These are phyloP conservation scores for Ascosphaera pollenicola DNA, from an alignment of 2,329 filamentous ascomycete genomes.

Conservation along the genomic window DNA sequence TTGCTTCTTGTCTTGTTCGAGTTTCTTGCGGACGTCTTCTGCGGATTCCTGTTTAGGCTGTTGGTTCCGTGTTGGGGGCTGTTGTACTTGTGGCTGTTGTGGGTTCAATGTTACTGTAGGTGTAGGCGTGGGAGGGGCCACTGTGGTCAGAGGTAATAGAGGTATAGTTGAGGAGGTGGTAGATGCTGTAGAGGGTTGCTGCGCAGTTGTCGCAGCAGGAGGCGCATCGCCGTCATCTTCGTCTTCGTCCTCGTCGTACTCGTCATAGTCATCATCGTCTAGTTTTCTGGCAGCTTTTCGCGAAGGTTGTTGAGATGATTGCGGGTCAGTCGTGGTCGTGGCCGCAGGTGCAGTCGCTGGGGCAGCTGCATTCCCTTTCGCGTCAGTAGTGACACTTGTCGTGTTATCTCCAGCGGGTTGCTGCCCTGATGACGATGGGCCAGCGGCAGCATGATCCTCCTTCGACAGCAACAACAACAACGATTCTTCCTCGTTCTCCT, in stretches of 20 bases:
- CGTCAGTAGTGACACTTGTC: background rate
- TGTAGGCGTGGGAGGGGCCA: conserved; percentile 12
- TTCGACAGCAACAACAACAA: no score
- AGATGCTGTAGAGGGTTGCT: no score
- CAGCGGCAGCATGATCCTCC: no score
- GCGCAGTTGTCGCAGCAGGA: no score
- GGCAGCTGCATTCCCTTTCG: conserved; percentile 24
- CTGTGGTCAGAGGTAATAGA: no score
- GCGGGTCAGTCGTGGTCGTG: conserved; percentile 25
- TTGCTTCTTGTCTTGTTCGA: conserved; percentile 78
- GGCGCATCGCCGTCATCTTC: no score
- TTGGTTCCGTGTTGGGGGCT: conserved; percentile 30
- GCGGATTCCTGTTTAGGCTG: conserved; percentile 37
- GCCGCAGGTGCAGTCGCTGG: conserved; percentile 17
- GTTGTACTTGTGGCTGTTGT: conserved; percentile 35
- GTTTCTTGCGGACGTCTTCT: conserved; percentile 76
- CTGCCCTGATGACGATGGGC: no score
- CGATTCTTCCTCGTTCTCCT: no score
- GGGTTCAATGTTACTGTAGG: conserved; percentile 16
- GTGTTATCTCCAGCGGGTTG: no score
- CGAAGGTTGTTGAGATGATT: conserved; percentile 22
- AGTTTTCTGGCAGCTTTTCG: conserved; percentile 38
- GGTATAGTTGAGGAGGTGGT: no score
- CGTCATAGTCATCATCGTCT: conserved; percentile 57
- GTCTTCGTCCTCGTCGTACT: conserved; percentile 33